phyloP scores from a whole-genome alignment of 2,329 filamentous ascomycete genomes.

The Aspergillus bombycis region DNA sequence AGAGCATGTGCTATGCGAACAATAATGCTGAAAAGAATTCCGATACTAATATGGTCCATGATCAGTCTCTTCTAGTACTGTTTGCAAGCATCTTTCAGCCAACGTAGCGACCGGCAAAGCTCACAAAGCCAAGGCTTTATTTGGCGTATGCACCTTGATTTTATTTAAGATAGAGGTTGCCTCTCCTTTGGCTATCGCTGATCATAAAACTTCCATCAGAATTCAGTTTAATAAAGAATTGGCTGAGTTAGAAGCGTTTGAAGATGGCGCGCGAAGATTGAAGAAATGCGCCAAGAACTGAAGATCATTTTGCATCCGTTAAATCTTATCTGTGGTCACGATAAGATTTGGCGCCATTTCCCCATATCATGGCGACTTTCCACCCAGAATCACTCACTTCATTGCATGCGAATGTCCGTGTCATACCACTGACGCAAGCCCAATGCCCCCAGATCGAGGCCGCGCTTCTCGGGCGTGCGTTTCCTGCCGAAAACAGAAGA shows the following conservation, averaged over 20 bases:
- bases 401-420: background rate
- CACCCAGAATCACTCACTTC: background rate
- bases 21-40: background rate
- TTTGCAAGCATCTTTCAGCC: background rate
- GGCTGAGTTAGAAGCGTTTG: too few relatives aligned
- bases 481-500: slow-evolving; percentile 46
- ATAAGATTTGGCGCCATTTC: slow-evolving; percentile 4
- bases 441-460: slow-evolving; percentile 16
- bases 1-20: background rate
- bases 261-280: too few relatives aligned
- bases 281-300: too few relatives aligned
- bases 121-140: background rate
- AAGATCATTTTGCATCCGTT: too few relatives aligned
- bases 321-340: slow-evolving; percentile 6
- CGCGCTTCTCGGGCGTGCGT: slow-evolving; percentile 40
- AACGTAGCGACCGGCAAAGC: background rate
- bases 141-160: too few relatives aligned
- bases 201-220: too few relatives aligned
- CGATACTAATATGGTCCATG: too few relatives aligned
- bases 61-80: too few relatives aligned
- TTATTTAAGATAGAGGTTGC: too few relatives aligned
- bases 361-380: slow-evolving; percentile 5
- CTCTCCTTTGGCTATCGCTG: too few relatives aligned
- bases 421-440: background rate
- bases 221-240: too few relatives aligned